Conservation (phyloP, 768 basidiomycete genomes). For the Amanita muscaria region DNA sequence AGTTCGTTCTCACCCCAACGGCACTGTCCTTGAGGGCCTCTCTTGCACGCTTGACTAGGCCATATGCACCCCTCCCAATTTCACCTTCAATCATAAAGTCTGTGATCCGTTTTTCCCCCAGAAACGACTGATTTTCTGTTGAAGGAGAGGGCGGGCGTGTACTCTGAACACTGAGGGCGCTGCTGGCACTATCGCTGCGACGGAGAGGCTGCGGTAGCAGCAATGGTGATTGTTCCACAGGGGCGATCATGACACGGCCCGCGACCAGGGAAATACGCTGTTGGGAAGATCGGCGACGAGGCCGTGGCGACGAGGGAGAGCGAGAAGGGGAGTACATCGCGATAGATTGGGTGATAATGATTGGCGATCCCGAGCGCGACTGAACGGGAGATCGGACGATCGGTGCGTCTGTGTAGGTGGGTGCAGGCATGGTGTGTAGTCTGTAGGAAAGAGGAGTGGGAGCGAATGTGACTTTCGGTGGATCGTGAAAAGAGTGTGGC, state of each 20-base stretch:
- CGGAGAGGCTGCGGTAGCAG: slow-evolving; percentile 52
- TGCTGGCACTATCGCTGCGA: slow-evolving; percentile 56
- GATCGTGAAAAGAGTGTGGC: slow-evolving; percentile 25
- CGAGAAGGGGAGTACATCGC: slow-evolving; percentile 22
- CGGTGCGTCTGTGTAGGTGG: slow-evolving; percentile 15
- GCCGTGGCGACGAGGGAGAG: slow-evolving; percentile 52
- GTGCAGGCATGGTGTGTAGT: slow-evolving; percentile 18
- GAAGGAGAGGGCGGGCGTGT: slow-evolving; percentile 58
- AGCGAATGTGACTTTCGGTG: slow-evolving; percentile 21
- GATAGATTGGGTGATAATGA: slow-evolving; percentile 13
- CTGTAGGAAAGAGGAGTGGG: slow-evolving; percentile 15
- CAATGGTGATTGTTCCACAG: slow-evolving; percentile 61
- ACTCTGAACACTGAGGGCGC: slow-evolving; percentile 51
- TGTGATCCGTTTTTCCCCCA: slow-evolving; percentile 67
- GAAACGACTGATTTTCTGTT: slow-evolving; percentile 34
- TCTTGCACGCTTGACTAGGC: slow-evolving; percentile 84
- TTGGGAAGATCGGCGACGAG: slow-evolving; percentile 73
- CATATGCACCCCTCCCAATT: slow-evolving; percentile 92
- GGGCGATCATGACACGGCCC: slow-evolving; percentile 70
- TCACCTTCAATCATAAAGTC: slow-evolving; percentile 83
- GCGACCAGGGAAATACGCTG: slow-evolving; percentile 80
- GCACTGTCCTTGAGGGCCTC: slow-evolving; percentile 68
- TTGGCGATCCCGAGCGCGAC: slow-evolving; percentile 26
- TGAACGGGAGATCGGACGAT: slow-evolving; percentile 27
- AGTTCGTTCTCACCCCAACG: slow-evolving; percentile 60